These are phyloP conservation scores for Caloboletus firmus DNA, from an alignment of 1,284 basidiomycete genomes.

Conservation along the genomic window DNA sequence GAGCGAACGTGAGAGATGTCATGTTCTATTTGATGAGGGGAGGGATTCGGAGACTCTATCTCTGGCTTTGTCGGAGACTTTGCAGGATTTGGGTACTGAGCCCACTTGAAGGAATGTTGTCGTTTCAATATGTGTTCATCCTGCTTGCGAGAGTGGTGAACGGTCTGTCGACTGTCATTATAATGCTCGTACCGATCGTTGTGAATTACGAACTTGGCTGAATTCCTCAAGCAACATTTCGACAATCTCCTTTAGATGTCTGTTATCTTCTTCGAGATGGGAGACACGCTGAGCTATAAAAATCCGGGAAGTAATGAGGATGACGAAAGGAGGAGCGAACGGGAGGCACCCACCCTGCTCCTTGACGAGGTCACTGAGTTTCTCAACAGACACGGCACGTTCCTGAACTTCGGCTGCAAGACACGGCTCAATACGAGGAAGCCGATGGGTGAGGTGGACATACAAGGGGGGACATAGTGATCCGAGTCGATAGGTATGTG, in stretches of 20 bases:
- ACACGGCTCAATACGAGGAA: slow-evolving; percentile 13
- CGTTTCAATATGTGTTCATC: slow-evolving; percentile 59
- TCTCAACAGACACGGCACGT: slow-evolving; percentile 60
- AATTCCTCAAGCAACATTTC: slow-evolving; percentile 68
- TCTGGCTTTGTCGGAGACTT: slow-evolving; percentile 76
- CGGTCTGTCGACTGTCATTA: slow-evolving; percentile 5
- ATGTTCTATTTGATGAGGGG: slow-evolving; percentile 73
- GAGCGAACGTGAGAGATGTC: slow-evolving; percentile 48
- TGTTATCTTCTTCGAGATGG: slow-evolving; percentile 75
- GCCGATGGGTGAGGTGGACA: slow-evolving; percentile 28
- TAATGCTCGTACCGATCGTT: slow-evolving; percentile 20
- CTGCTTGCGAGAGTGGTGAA: slow-evolving; percentile 31
- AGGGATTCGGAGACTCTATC: slow-evolving; percentile 72
- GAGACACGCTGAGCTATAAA: slow-evolving; percentile 65
- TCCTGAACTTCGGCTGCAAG: slow-evolving; percentile 66
- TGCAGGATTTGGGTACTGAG: slow-evolving; percentile 65
- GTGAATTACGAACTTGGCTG: slow-evolving; percentile 32
- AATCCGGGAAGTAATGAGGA: slow-evolving; percentile 2
- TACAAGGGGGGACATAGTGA: slow-evolving; percentile 89
- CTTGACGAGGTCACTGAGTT: slow-evolving; percentile 65
- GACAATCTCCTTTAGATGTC: slow-evolving; percentile 59
- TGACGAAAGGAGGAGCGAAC: slow-evolving; percentile 3
- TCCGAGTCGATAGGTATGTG: slow-evolving; percentile 82
- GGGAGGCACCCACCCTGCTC: slow-evolving; percentile 63
- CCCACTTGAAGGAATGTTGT: slow-evolving; percentile 83